Base-by-base conservation (phyloP, 2,329 filamentous ascomycete species). In the Fusarium domesticum region DNA sequence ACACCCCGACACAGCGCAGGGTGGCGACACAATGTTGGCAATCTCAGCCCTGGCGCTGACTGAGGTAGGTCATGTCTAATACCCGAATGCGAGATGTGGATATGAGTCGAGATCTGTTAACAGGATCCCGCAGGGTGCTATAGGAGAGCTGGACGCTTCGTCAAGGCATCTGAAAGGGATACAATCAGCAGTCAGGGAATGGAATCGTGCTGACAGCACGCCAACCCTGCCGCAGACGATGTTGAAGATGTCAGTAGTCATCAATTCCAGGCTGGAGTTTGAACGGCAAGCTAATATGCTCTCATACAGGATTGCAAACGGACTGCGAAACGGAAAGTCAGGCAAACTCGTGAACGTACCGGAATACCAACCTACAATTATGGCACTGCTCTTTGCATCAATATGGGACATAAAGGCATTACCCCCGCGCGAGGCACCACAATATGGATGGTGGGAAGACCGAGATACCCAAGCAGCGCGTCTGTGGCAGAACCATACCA, bases 301-400 rank as follows among this genome's bases (percentile, higher is more conserved):
- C 36, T 32, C 28, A 7, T 38, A 39, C 45, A 73, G 70, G 70
- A 66, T 71, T 28, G 67, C 68, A 43, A 64, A 65, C 30, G 64
- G 67, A 33, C 58, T 73, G 46, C 64, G 69, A 42, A 68, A 59
- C 38, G 67, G 67, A 35, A 66, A 67, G 44, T 64, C 61, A 53
- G 65, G 64, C 47, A 65, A 68, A 46, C 60, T 70, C 15, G 66
- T 70, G 34, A 70, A 70, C 47, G 62, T 67, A 19, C 62, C 64
- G 18, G 64, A 71, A 32, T 71, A 70, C 45, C 70, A 72, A 59
- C 71, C 70, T 19, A 68, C 70, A 36, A 67, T 72, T 39, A 70
- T 73, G 52, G 71, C 70, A 28, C 56, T 73, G n/a, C 58, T 73
- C 5, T 69, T 70, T 45, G 68, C 70, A 12, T 70, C 70, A 15